Base-by-base conservation (phyloP, 768 basidiomycete species). In the Agaricus sinodeliciosus region DNA sequence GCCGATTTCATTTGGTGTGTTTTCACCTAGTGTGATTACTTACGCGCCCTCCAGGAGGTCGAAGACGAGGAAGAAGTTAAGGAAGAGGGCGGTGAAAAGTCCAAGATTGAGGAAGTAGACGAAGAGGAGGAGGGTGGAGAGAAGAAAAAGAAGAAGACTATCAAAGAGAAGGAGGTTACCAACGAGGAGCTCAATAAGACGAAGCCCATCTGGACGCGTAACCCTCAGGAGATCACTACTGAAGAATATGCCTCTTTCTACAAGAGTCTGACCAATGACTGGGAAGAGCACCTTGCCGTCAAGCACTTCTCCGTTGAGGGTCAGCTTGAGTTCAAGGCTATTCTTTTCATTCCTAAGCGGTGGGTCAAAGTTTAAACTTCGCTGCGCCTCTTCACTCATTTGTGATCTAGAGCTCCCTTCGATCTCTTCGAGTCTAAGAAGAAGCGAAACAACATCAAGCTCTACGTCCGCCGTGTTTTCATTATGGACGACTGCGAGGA, bases 371-470 rank as follows among this genome's bases (percentile, higher is more conserved):
- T 28, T 49, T 26, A 28, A 0, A 12, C 11, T 18, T 44, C 35
- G 3, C n/a, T 16, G 13, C 22, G 9, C 7, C 27, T 15, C 31
- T 31, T 31, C 11, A 27, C 26, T 43, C 7, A 54, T 22, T 45
- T 3, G 49, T 60, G 12, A 57, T 51, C 49, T 43, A 94, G 94
- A 56, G 96, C 95, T 41, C 96, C 96, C 48, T 98, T 98, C 73
- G 96, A 99, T 67, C 87, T 99, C 69, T 99, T 99, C 76, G 96
- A 99, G 79, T 90, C 90, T 56, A 98, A 99, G 88, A 98, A 98
- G 90, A 98, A 98, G 84, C 91, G 95, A 65, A 97, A 97, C 83
- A 98, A 98, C 88, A 98, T 99, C 82, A 99, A 99, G 78, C 94
- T 99, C 69, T 99, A 98, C 69, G 96, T 99, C 62, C 92, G 96